These are phyloP conservation scores for Leucosporidium scottii DNA, from an alignment of 768 basidiomycete genomes.

Conservation along the genomic window DNA sequence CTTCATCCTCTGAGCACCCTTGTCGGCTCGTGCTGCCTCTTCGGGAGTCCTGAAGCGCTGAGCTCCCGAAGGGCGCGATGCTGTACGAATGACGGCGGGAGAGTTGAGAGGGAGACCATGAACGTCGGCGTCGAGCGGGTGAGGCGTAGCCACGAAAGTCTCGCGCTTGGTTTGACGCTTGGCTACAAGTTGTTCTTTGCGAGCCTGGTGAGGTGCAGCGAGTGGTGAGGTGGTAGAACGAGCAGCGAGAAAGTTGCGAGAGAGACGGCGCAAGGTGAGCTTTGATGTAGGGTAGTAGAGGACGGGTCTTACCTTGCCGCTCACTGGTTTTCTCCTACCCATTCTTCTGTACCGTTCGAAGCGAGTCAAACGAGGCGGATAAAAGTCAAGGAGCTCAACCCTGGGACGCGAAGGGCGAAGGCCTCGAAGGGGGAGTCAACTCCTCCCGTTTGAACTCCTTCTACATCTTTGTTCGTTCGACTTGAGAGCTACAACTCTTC, in stretches of 20 bases:
- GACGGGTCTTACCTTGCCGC: no score
- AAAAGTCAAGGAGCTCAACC: no score
- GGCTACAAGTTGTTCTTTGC: conserved; percentile 63
- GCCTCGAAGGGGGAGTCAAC: no score
- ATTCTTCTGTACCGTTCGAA: no score
- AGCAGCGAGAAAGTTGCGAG: neutral
- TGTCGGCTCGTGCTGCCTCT: conserved; percentile 18
- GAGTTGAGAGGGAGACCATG: neutral
- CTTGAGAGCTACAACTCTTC: no score
- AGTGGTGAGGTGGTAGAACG: neutral
- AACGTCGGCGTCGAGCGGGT: conserved; percentile 16
- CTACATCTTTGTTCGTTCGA: no score
- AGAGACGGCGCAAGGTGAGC: neutral
- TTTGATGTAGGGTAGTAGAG: neutral
- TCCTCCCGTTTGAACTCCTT: no score
- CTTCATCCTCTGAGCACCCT: conserved; percentile 18
- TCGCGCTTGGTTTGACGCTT: conserved; percentile 82
- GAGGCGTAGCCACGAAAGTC: conserved; percentile 43
- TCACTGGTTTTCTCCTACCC: no score
- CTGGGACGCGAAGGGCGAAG: no score
- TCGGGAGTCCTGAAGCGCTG: conserved; percentile 18
- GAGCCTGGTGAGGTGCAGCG: conserved; percentile 48
- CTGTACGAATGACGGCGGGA: no score
- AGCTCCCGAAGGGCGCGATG: neutral
- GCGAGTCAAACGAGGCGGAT: no score